Percentiles rank a stretch among this genome's conserved stretches.
Conservation (phyloP, 352 stramenopile genomes). For the Phytophthora ramorum region DNA sequence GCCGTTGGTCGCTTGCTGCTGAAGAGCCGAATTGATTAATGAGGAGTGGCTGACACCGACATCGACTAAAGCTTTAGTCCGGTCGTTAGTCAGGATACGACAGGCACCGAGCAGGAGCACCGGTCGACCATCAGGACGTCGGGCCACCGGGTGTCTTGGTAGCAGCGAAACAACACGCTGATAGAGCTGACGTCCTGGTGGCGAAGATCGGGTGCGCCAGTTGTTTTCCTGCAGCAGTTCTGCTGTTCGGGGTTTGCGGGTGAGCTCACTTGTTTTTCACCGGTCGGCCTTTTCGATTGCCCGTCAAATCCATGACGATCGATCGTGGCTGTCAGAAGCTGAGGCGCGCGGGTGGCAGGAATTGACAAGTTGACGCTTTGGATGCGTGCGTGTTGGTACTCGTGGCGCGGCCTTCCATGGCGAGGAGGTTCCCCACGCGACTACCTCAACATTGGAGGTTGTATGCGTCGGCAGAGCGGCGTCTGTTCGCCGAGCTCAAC, state of each 20-base stretch:
- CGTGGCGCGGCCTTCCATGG: too few species aligned
- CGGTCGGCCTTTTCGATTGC: too few species aligned
- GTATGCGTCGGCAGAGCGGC: too few species aligned
- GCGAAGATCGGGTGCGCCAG: conserved; percentile 2
- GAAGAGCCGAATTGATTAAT: conserved; percentile 27
- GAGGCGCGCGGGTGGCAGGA: background rate
- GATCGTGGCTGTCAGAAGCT: conserved; percentile 23
- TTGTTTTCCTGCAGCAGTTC: conserved; percentile 6
- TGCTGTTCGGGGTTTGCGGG: conserved; percentile 2
- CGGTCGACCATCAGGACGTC: conserved; percentile 12
- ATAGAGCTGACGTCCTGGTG: background rate
- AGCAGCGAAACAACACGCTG: conserved; percentile 10
- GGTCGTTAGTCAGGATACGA: too few species aligned
- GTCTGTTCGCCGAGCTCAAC: too few species aligned
- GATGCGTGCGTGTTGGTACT: background rate
- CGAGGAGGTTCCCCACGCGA: too few species aligned
- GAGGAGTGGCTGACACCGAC: background rate
- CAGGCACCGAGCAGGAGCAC: background rate
- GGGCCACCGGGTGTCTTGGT: background rate
- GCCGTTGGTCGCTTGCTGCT: conserved; percentile 19
- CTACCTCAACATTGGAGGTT: too few species aligned
- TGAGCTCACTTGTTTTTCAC: too few species aligned
- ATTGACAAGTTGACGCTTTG: conserved; percentile 1
- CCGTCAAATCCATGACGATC: conserved; percentile 22
- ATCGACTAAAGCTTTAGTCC: conserved; percentile 2